Base-by-base conservation (phyloP, 1,284 basidiomycete genomes). In the Apiotrichum porosum region DNA sequence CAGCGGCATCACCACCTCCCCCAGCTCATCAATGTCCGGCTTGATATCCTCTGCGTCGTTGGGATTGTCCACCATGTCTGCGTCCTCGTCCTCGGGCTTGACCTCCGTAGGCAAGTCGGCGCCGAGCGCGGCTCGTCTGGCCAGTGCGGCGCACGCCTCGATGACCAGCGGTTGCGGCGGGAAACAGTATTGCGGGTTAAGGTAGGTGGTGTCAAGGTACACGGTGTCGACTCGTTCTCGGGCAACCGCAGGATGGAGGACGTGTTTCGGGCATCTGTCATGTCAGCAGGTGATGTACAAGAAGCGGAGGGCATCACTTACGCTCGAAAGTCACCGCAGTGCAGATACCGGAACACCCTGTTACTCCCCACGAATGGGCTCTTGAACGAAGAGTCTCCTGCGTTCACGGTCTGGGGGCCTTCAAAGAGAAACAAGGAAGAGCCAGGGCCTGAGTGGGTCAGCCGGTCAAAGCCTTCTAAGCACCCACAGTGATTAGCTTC, bases 181-280 rank as follows among this genome's bases (percentile, higher is more conserved):
- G 62, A 98, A 98, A 44, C 85, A 89, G 69, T 97, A 97, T 80
- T 90, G 63, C 0, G 93, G 88, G 62, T 95, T 86, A 33, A 97
- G 78, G 70, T 98, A 98, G 0, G 95, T 98, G 8, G 94, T 97
- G 70, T 98, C 95, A 22, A 98, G 79, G 68, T 98, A 98, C 41
- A 93, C 81, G 43, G 84, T 81, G 64, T 97, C 91, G 13, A 98
- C 80, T 40, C 75, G 76, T 60, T 86, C 91, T 26, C 83, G 83
- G 47, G 81, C 82, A 41, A 95, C 78, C 0, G 82, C 81, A 0
- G 89, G 87, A 68, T 97, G 92, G 8, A 84, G 61, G 9, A 88
- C 80, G 71, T 93, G 90, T 42, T 79, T 79, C 0, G 92, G 92
- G 26, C 84, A 75, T 12, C 78, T 79, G 23, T n/a, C n/a, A 69